Evolutionary conservation across 345 rosid genomes (phyloP).

Genomic region (Adansonia digitata): DNA sequence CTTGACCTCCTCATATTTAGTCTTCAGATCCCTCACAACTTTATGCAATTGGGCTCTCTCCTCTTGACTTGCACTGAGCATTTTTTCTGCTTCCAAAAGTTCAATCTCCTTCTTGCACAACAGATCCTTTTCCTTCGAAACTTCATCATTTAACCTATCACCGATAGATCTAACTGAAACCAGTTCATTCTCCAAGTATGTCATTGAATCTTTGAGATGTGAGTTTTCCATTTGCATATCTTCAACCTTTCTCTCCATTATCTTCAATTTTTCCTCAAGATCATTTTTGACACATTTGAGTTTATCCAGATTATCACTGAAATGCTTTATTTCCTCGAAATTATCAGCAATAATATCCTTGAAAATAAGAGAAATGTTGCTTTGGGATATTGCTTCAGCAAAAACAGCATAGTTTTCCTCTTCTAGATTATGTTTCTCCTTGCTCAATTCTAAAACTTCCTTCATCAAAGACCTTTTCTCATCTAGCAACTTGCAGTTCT

Average conservation of each 20-base stretch:
- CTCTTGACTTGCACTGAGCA: constrained; percentile 29
- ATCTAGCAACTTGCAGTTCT: constrained; percentile 39
- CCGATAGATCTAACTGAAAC: constrained; percentile 33
- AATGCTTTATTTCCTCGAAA: constrained; percentile 39
- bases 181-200: constrained; percentile 36
- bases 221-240: constrained; percentile 32
- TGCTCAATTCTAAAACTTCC: constrained; percentile 35
- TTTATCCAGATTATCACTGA: constrained; percentile 34
- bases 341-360: constrained; percentile 42
- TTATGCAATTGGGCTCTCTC: constrained; percentile 43
- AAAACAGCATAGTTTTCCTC: constrained; percentile 51
- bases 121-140: constrained; percentile 37
- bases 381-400: constrained; percentile 48
- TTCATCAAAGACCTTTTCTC: constrained; percentile 47
- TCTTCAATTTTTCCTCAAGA: constrained; percentile 46
- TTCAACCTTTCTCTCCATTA: constrained; percentile 38
- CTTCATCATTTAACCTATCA: constrained; percentile 40
- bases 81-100: constrained; percentile 37
- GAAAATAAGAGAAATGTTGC: constrained; percentile 47
- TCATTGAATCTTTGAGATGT: constrained; percentile 34
- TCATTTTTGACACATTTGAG: constrained; percentile 41
- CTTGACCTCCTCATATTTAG: constrained; percentile 55
- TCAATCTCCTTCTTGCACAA: constrained; percentile 41
- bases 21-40: constrained; percentile 48
- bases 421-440: constrained; percentile 50